These are phyloP conservation scores for Metschnikowia proteae DNA, from an alignment of 805 yeast genomes.

Conservation along the genomic window DNA sequence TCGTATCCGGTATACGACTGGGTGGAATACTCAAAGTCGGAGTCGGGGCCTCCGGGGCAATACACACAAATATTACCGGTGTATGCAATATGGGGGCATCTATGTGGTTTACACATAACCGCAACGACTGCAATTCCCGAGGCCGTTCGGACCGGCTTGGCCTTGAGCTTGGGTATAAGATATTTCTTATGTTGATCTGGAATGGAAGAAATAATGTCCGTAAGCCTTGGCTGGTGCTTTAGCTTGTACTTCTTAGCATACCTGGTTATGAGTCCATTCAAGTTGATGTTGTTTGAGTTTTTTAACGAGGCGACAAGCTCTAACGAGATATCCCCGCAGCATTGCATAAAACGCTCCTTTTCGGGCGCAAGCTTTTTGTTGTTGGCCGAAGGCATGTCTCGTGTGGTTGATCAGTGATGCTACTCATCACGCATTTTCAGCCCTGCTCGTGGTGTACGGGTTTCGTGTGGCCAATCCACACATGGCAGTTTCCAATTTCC, in stretches of 20 bases:
- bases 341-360: conserved; percentile 85
- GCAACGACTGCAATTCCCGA: conserved; percentile 99
- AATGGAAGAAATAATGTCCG: conserved; percentile 90
- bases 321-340: conserved; percentile 87
- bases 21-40: conserved; percentile 96
- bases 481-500: background rate
- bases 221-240: conserved; percentile 87
- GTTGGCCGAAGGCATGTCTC: conserved; percentile 32
- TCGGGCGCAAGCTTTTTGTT: conserved; percentile 72
- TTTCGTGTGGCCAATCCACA: background rate
- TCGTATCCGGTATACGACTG: conserved; percentile 98
- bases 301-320: conserved; percentile 79
- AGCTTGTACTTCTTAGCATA: conserved; percentile 87
- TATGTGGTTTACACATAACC: conserved; percentile 98
- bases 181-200: conserved; percentile 95
- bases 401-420: background rate
- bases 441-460: conserved; percentile 5
- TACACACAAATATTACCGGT: conserved; percentile 98
- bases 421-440: conserved; percentile 4
- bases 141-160: conserved; percentile 98
- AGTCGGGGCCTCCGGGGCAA: conserved; percentile 99
- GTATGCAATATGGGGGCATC: conserved; percentile 98
- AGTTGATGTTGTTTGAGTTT: conserved; percentile 71
- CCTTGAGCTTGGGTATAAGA: conserved; percentile 86
- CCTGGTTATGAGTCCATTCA: conserved; percentile 84